These are phyloP conservation scores for Globisporangium uncinulatum DNA, from an alignment of 352 stramenopile genomes.

Conservation along the genomic window DNA sequence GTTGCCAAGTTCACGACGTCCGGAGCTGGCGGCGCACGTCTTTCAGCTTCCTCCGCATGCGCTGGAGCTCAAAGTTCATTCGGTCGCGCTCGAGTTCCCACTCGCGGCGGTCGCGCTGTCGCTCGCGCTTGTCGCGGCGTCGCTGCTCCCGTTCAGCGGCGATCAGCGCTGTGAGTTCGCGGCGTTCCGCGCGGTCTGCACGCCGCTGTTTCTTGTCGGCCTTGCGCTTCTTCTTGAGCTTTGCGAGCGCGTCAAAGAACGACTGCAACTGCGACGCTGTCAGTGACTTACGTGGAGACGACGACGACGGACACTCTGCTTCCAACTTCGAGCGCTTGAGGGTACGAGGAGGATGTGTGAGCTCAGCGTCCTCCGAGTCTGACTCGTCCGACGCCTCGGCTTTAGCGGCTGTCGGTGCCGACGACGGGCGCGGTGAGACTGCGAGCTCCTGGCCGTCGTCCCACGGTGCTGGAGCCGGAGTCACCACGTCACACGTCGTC, in stretches of 20 bases:
- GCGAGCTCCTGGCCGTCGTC: too few species aligned
- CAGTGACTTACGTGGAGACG: background rate
- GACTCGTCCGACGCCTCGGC: background rate
- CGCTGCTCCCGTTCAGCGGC: background rate
- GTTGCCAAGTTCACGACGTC: background rate
- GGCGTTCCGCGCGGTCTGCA: background rate
- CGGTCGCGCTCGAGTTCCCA: constrained; percentile 7
- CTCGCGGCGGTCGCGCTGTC: background rate
- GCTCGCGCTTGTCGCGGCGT: background rate
- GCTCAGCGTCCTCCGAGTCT: background rate
- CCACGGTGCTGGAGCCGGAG: too few species aligned
- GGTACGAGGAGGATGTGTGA: too few species aligned
- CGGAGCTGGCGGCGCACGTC: background rate
- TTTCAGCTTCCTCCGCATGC: constrained; percentile 2
- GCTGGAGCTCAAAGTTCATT: constrained; percentile 2
- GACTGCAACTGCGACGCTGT: background rate
- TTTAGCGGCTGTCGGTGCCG: too few species aligned
- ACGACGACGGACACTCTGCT: background rate
- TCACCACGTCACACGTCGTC: background rate
- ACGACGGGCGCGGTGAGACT: too few species aligned
- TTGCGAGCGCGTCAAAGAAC: background rate
- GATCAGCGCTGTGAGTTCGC: background rate
- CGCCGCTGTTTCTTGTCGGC: constrained; percentile 2
- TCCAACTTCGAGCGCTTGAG: background rate
- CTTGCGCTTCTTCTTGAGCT: constrained; percentile 3